Evolutionary conservation across 2,329 filamentous ascomycete genomes (phyloP), one percentile per base, ranked within the genome.

Genomic region (Daldinia sp.): DNA sequence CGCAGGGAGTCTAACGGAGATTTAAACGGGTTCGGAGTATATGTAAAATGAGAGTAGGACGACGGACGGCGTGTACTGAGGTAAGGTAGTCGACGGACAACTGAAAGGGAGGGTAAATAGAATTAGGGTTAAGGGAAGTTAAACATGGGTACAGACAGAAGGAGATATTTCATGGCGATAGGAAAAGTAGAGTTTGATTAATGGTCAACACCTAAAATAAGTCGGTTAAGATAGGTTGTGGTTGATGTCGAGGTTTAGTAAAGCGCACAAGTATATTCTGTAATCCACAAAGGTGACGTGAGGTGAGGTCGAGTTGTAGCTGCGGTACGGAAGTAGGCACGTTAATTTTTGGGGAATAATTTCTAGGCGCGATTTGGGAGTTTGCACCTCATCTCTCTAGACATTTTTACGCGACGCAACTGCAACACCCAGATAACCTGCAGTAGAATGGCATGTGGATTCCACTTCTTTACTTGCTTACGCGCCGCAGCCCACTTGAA

Each of bases 351-450:
- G 26, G 55, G 60, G 58, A 41, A 55, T 59, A 53, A 59, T 55
- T 59, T 63, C 46, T 62, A 65, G 64, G 64, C 64, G 69, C 67
- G 69, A 66, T 70, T 70, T 54, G 61, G 62, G 64, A 65, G 62
- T 67, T 69, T 71, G 64, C 41, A 63, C 54, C 53, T 65, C 58
- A 67, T 55, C 58, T 65, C 67, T 65, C 67, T 69, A 57, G 54
- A 67, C 63, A 23, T 58, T 63, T 67, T 71, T 50, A 71, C 69
- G 69, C 69, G 69, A 72, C 69, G 69, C 62, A 70, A 37, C 30
- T 35, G 51, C 33, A 20, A 35, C 13, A 35, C 4, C 33, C 50
- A 54, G 46, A 50, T 26, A 46, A 46, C 46, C 46, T 30, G 46
- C 26, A 51, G 28, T 15, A 12, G 46, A 64, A 67, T 70, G 50